phyloP scores from a whole-genome alignment of 2,329 filamentous ascomycete species.

The Orbilia javanica region DNA sequence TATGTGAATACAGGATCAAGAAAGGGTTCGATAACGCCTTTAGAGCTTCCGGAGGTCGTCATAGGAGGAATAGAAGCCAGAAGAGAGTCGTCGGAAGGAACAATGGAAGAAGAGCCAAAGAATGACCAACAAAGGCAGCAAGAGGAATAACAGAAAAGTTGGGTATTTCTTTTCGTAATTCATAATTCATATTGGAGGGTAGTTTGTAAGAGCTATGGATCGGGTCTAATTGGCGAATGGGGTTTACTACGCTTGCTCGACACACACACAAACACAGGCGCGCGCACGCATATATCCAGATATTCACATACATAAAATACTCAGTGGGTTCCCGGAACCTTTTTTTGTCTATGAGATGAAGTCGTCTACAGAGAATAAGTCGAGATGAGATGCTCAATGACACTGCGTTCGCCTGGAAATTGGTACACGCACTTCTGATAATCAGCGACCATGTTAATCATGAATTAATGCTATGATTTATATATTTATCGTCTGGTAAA shows the following conservation, averaged over 20 bases:
- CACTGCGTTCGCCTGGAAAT: not conserved
- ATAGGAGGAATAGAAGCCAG: not conserved
- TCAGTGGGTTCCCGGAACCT: not conserved
- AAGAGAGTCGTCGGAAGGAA: not conserved
- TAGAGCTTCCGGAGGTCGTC: slow-evolving; percentile 16
- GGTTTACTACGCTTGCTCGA: not conserved
- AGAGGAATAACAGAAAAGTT: not conserved
- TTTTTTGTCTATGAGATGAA: not conserved
- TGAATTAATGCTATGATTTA: not conserved
- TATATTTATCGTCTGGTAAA: no score
- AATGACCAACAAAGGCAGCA: not conserved
- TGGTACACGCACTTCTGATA: no score
- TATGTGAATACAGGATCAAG: slow-evolving; percentile 11
- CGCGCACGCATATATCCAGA: no score
- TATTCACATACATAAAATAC: not conserved
- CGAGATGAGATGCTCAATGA: not conserved
- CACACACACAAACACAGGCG: not conserved
- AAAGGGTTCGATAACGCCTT: slow-evolving; percentile 29
- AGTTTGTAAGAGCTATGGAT: slow-evolving; percentile 2
- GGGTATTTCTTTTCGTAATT: slow-evolving; percentile 8
- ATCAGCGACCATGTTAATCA: not conserved
- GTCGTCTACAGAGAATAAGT: not conserved
- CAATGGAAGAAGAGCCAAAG: not conserved
- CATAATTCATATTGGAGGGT: not conserved
- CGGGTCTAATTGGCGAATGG: slow-evolving; percentile 18